Evolutionary conservation across 352 stramenopile species (phyloP).

Genomic region (Saprolegnia diclina): DNA sequence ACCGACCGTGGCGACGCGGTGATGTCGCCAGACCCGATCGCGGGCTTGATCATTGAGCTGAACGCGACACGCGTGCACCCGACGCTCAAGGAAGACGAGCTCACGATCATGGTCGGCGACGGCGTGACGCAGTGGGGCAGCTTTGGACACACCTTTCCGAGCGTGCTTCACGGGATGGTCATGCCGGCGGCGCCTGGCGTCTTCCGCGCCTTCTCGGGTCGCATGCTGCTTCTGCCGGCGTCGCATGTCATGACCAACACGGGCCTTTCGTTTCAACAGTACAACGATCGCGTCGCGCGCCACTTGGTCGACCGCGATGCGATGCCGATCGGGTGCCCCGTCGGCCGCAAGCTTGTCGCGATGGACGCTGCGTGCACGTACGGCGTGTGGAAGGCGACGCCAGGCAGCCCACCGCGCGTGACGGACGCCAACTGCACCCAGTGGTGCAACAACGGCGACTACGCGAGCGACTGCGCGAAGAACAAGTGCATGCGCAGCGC

Average conservation of each 20-base stretch:
- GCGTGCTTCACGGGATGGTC: conserved; percentile 17
- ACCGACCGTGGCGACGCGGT: neutral
- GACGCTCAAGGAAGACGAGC: neutral
- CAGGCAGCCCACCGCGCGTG: too few relatives aligned
- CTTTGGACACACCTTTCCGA: neutral
- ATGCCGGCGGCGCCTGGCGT: neutral
- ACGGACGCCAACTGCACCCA: conserved; percentile 9
- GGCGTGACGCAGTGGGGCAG: neutral
- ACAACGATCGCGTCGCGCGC: conserved; percentile 45
- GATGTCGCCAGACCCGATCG: too few relatives aligned
- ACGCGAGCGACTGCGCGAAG: neutral
- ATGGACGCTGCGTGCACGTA: conserved; percentile 9
- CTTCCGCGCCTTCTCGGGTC: conserved; percentile 5
- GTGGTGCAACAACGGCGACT: conserved; percentile 7
- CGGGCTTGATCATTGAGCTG: too few relatives aligned
- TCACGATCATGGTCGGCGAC: conserved; percentile 10
- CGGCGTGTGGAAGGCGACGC: conserved; percentile 4
- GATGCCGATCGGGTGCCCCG: conserved; percentile 31
- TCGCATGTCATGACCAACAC: conserved; percentile 51
- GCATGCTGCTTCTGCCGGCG: conserved; percentile 46
- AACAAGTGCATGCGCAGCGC: neutral
- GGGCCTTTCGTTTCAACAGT: conserved; percentile 47
- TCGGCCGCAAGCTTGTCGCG: neutral
- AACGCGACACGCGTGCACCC: neutral
- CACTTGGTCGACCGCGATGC: conserved; percentile 36